Conservation (phyloP, 2,329 filamentous ascomycete species). For the Lasiodiplodia sp. region DNA sequence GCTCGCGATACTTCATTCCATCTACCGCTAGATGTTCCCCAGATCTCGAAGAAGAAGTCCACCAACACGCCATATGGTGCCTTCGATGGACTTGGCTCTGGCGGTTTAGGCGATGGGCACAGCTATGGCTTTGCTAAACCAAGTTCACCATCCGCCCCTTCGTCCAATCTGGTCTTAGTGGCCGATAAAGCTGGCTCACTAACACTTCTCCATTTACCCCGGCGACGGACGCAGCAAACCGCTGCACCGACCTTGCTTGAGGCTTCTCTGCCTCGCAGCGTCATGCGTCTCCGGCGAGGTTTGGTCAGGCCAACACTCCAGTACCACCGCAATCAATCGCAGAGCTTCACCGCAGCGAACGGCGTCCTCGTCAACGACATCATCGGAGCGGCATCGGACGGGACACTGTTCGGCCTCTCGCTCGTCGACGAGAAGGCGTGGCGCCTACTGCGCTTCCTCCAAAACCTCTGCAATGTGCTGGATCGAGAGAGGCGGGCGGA, state of each 20-base stretch:
- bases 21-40: slow-evolving; percentile 34
- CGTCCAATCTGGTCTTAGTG: slow-evolving; percentile 38
- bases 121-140: background rate
- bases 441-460: slow-evolving; percentile 74
- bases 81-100: background rate
- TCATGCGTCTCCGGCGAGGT: slow-evolving; percentile 60
- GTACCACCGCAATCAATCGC: slow-evolving; percentile 31
- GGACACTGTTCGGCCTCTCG: slow-evolving; percentile 65
- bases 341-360: slow-evolving; percentile 33
- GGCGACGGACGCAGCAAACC: slow-evolving; percentile 34
- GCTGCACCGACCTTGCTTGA: slow-evolving; percentile 49
- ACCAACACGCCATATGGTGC: background rate
- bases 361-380: slow-evolving; percentile 56
- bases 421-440: slow-evolving; percentile 69
- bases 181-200: slow-evolving; percentile 45
- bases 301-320: slow-evolving; percentile 44
- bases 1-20: slow-evolving; percentile 40
- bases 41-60: background rate
- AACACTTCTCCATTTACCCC: slow-evolving; percentile 41
- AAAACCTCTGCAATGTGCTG: slow-evolving; percentile 62
- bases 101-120: slow-evolving; percentile 4
- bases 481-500: slow-evolving; percentile 14
- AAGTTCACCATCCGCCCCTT: background rate
- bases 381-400: slow-evolving; percentile 59
- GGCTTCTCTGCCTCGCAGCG: slow-evolving; percentile 49